These are phyloP conservation scores for Amanita pallidorosea DNA, from an alignment of 768 basidiomycete genomes.

Conservation along the genomic window DNA sequence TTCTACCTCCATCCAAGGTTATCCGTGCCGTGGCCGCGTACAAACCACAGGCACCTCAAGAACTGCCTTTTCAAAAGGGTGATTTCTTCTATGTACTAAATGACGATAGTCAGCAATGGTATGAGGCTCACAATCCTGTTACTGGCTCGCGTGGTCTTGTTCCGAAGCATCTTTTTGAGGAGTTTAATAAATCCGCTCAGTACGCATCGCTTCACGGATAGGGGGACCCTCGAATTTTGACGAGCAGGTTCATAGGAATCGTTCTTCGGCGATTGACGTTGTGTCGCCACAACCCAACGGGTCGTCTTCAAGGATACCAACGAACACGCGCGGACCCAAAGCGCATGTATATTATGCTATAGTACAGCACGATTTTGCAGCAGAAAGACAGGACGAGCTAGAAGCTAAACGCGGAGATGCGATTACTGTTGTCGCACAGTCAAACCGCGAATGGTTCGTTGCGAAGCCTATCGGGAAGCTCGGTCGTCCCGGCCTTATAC, in stretches of 20 bases:
- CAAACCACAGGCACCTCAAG: constrained; percentile 63
- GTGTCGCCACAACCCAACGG: neutral
- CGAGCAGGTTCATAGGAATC: constrained; percentile 19
- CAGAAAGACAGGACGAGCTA: constrained; percentile 94
- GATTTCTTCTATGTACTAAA: constrained; percentile 96
- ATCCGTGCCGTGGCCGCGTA: constrained; percentile 73
- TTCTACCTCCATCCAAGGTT: constrained; percentile 87
- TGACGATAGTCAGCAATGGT: constrained; percentile 65
- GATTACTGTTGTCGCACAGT: constrained; percentile 96
- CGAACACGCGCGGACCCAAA: constrained; percentile 20
- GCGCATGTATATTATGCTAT: constrained; percentile 83
- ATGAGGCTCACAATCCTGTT: constrained; percentile 91
- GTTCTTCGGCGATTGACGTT: constrained; percentile 29
- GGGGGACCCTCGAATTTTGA: neutral
- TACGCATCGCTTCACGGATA: constrained; percentile 23
- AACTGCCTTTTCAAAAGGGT: constrained; percentile 85
- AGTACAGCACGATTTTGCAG: constrained; percentile 89
- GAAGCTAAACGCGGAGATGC: constrained; percentile 91
- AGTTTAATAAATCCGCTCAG: constrained; percentile 72
- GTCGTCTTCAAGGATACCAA: constrained; percentile 9
- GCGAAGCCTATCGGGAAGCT: constrained; percentile 95
- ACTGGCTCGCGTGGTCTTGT: constrained; percentile 88
- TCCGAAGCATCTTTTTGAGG: constrained; percentile 80
- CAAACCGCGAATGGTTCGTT: constrained; percentile 99
- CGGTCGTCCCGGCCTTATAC: constrained; percentile 93